A percentile compares a stretch with the other conserved stretches of the same genome.
These are phyloP conservation scores for Eucalyptus polyanthemos DNA, from an alignment of 345 rosid genomes.

Conservation along the genomic window DNA sequence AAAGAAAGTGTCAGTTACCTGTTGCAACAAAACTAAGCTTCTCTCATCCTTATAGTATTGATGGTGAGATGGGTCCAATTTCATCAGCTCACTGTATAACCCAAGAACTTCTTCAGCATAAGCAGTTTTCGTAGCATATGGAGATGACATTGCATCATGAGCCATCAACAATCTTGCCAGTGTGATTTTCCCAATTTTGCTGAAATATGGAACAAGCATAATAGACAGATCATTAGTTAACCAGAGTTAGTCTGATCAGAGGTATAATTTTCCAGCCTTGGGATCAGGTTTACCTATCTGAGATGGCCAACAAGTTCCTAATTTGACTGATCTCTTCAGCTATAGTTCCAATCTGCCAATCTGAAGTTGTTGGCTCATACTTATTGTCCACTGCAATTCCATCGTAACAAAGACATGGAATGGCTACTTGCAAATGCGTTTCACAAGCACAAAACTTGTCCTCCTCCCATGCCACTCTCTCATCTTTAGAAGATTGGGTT, in stretches of 20 bases:
- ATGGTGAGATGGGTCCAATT: constrained; percentile 53
- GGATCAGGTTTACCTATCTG: constrained; percentile 39
- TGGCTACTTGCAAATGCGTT: constrained; percentile 19
- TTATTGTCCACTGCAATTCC: constrained; percentile 12
- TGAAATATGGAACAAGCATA: constrained; percentile 8
- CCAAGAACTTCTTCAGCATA: constrained; percentile 58
- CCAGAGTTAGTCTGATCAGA: background rate
- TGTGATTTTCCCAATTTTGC: constrained; percentile 92
- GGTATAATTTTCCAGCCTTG: background rate
- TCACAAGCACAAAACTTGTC: constrained; percentile 31
- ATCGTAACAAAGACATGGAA: constrained; percentile 9
- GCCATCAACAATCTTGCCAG: constrained; percentile 85
- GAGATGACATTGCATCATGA: constrained; percentile 23
- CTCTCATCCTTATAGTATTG: constrained; percentile 67
- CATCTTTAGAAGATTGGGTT: constrained; percentile 11
- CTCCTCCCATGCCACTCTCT: constrained; percentile 42
- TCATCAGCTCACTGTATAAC: constrained; percentile 55
- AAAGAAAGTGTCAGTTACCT: constrained; percentile 22
- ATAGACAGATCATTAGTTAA: background rate
- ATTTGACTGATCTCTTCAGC: constrained; percentile 46
- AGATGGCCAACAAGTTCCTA: constrained; percentile 28
- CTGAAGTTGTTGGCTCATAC: constrained; percentile 8
- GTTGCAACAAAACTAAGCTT: constrained; percentile 52
- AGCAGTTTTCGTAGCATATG: constrained; percentile 6
- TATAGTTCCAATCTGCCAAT: constrained; percentile 48